Percentiles rank a stretch among this genome's conserved stretches.
These are phyloP conservation scores for Globisporangium cederbergense DNA, from an alignment of 352 stramenopile species.

Conservation along the genomic window DNA sequence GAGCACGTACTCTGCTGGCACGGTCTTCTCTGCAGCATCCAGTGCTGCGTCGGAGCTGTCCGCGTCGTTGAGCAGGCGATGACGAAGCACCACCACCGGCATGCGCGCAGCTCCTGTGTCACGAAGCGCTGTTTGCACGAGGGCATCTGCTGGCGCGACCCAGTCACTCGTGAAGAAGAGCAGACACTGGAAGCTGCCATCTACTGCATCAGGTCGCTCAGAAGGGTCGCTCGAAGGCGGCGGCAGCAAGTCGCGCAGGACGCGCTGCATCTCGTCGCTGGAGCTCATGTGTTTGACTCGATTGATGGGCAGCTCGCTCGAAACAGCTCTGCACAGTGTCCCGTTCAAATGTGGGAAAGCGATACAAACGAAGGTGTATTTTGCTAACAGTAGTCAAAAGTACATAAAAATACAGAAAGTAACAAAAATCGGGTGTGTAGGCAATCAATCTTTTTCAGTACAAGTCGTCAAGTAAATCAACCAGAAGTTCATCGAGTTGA, in stretches of 20 bases:
- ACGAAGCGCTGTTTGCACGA: slow-evolving; percentile 23
- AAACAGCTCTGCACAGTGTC: too few species aligned
- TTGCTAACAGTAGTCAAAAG: too few species aligned
- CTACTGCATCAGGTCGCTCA: background rate
- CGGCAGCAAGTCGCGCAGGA: slow-evolving; percentile 5
- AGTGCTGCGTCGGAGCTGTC: background rate
- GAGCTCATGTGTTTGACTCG: background rate
- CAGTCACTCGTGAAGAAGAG: slow-evolving; percentile 51
- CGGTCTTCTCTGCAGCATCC: background rate
- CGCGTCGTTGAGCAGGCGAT: slow-evolving; percentile 20
- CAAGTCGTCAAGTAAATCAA: too few species aligned
- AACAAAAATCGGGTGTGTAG: too few species aligned
- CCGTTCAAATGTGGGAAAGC: too few species aligned
- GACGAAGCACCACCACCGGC: slow-evolving; percentile 22
- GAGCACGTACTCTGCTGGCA: slow-evolving; percentile 4
- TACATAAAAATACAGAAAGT: too few species aligned
- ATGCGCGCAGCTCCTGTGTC: slow-evolving; percentile 9
- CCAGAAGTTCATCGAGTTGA: too few species aligned
- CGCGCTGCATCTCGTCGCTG: background rate
- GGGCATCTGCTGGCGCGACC: slow-evolving; percentile 28
- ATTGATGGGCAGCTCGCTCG: too few species aligned
- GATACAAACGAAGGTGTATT: too few species aligned
- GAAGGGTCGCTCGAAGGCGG: background rate
- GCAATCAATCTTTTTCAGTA: too few species aligned
- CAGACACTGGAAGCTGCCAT: background rate